A percentile compares a stretch with the other conserved stretches of the same genome.
Evolutionary conservation across 208 protist genomes (phyloP).

Genomic region (Leishmania turanica): DNA sequence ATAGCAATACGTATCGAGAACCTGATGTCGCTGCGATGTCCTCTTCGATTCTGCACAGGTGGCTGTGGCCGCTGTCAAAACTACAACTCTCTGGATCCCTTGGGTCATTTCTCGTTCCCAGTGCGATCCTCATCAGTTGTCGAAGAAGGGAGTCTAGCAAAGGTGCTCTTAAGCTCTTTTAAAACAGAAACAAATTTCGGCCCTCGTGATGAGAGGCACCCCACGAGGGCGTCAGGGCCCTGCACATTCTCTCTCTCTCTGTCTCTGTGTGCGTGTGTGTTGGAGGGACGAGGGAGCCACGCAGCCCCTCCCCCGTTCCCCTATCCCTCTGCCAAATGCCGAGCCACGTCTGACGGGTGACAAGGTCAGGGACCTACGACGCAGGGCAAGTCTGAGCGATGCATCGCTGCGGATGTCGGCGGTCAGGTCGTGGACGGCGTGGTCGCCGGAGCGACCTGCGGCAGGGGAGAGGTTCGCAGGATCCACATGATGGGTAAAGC

Average conservation of each 20-base stretch:
- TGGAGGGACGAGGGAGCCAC: background rate
- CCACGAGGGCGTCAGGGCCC: background rate
- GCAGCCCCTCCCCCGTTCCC: background rate
- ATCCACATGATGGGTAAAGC: background rate
- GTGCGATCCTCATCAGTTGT: slow-evolving; percentile 49
- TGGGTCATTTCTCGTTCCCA: slow-evolving; percentile 16
- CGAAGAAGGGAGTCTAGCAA: slow-evolving; percentile 25
- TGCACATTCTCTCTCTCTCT: background rate
- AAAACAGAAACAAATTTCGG: background rate
- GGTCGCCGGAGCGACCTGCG: background rate
- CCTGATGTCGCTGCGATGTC: background rate
- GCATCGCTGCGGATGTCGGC: background rate
- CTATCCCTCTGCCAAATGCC: background rate
- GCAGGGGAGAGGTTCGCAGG: background rate
- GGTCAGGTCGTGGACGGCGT: background rate
- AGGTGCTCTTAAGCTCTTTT: background rate
- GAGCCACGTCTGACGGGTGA: background rate
- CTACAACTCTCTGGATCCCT: slow-evolving; percentile 53
- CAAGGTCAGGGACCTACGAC: background rate
- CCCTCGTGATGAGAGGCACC: background rate
- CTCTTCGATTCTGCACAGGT: background rate
- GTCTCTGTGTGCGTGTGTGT: background rate
- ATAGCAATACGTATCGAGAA: background rate
- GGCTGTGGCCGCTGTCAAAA: background rate
- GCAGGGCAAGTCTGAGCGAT: background rate